Conservation (phyloP, 129 eudicot species). For the Helianthus tuberosus region DNA sequence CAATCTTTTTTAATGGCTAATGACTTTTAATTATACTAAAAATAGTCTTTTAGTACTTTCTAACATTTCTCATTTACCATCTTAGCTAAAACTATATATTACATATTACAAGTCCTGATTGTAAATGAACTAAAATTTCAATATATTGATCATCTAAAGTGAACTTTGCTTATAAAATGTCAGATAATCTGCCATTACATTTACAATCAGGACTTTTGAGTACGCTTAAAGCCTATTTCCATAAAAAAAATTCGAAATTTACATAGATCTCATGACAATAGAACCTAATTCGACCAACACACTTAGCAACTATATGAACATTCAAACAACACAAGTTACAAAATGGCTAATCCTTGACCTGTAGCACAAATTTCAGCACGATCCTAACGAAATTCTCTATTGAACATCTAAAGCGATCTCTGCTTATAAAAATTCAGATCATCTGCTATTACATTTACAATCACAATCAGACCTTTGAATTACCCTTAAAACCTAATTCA, state of each 20-base stretch:
- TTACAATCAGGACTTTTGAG: not conserved
- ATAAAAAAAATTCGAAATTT: not conserved
- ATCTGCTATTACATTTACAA: not conserved
- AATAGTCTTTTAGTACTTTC: too few species aligned
- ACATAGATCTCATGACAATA: not conserved
- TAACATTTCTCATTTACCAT: too few species aligned
- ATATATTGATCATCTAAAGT: conserved; percentile 1
- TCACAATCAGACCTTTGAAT: not conserved
- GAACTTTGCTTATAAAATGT: not conserved
- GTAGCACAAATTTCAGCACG: not conserved
- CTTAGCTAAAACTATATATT: too few species aligned
- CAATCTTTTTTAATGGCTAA: too few species aligned
- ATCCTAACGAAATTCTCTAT: too few species aligned
- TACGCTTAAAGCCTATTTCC: not conserved
- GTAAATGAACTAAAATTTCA: not conserved
- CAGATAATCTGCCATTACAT: not conserved
- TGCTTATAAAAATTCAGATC: not conserved
- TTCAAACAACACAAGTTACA: conserved; percentile 4
- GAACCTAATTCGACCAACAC: not conserved
- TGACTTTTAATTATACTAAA: too few species aligned
- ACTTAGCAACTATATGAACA: not conserved
- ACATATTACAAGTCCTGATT: too few species aligned
- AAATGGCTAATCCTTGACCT: conserved; percentile 9
- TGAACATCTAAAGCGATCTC: not conserved
- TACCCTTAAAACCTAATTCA: not conserved